phyloP scores from a whole-genome alignment of 2,329 filamentous ascomycete species.

The Neonectria coccinea region DNA sequence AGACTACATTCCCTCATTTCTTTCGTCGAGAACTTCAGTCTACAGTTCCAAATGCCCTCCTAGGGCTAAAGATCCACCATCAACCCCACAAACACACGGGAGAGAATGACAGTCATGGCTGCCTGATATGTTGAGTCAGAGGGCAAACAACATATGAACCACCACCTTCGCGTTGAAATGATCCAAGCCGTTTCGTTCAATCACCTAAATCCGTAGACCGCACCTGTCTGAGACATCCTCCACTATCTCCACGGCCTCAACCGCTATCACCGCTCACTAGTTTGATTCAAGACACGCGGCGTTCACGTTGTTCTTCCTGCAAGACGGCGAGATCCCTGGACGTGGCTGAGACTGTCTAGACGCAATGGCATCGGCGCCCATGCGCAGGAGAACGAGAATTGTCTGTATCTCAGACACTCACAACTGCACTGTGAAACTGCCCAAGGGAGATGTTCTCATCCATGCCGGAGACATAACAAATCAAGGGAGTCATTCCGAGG shows the following conservation, averaged over 20 bases:
- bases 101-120: neutral
- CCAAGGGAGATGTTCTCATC: slow-evolving; percentile 78
- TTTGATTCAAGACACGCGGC: neutral
- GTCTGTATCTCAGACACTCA: slow-evolving; percentile 85
- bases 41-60: neutral
- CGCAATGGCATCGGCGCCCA: slow-evolving; percentile 32
- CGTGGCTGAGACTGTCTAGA: slow-evolving; percentile 9
- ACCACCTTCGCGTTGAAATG: neutral
- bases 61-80: neutral
- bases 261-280: slow-evolving; percentile 16
- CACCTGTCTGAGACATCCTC: slow-evolving; percentile 25
- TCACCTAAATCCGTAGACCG: neutral
- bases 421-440: slow-evolving; percentile 73
- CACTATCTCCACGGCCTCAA: slow-evolving; percentile 16
- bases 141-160: neutral
- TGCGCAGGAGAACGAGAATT: slow-evolving; percentile 67
- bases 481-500: slow-evolving; percentile 71
- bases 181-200: neutral
- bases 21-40: neutral
- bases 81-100: neutral
- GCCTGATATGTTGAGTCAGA: neutral
- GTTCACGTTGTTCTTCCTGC: neutral
- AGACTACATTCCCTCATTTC: neutral
- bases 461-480: slow-evolving; percentile 84
- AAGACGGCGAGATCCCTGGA: slow-evolving; percentile 33